phyloP scores from a whole-genome alignment of 768 basidiomycete genomes.

The Holtermanniella nyarrowii region DNA sequence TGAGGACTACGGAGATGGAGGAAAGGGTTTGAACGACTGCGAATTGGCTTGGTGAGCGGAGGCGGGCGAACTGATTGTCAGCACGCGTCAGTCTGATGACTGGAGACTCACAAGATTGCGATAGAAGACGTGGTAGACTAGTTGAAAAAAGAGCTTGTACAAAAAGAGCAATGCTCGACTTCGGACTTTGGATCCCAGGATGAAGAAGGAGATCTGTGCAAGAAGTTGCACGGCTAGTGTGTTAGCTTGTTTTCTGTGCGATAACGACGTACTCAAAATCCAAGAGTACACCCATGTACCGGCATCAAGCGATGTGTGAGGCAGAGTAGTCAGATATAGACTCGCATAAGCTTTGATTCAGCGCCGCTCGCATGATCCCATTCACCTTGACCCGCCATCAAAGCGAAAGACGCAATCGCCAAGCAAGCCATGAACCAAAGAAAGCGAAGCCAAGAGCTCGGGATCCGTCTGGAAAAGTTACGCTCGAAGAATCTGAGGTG shows the following conservation, averaged over 20 bases:
- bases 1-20: conserved; percentile 39
- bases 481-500: conserved; percentile 38
- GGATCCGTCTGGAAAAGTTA: conserved; percentile 38
- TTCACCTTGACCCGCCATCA: conserved; percentile 44
- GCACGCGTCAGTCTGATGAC: conserved; percentile 1
- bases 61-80: conserved; percentile 40
- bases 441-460: conserved; percentile 43
- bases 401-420: conserved; percentile 40
- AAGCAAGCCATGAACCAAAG: conserved; percentile 44
- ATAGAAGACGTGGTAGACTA: conserved; percentile 36
- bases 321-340: conserved; percentile 42
- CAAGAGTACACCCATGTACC: conserved; percentile 44
- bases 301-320: conserved; percentile 43
- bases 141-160: conserved; percentile 41
- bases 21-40: conserved; percentile 42
- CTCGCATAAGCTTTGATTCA: conserved; percentile 38
- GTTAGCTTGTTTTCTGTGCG: not conserved
- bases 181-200: conserved; percentile 42
- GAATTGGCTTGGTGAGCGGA: conserved; percentile 41
- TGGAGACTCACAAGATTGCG: conserved; percentile 32
- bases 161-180: conserved; percentile 42
- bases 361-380: not conserved
- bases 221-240: conserved; percentile 32
- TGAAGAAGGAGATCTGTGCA: conserved; percentile 37
- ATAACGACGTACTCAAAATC: conserved; percentile 36